phyloP scores from a whole-genome alignment of 768 basidiomycete genomes.

The Pleurotus tuoliensis region DNA sequence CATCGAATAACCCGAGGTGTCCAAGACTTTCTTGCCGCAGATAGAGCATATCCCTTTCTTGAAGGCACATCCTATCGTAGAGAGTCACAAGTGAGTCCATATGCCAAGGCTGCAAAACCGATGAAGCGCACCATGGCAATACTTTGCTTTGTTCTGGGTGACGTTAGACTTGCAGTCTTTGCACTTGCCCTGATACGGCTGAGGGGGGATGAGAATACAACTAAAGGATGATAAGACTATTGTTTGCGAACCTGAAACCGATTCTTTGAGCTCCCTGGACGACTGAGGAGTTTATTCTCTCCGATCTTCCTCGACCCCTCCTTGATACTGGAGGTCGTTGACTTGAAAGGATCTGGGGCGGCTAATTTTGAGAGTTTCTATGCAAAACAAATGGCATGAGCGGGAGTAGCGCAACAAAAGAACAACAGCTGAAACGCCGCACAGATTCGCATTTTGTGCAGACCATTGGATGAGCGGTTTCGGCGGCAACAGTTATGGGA shows the following conservation, averaged over 20 bases:
- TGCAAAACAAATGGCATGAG: slow-evolving; percentile 16
- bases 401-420: slow-evolving; percentile 12
- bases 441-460: slow-evolving; percentile 85
- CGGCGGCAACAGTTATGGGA: background rate
- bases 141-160: slow-evolving; percentile 85
- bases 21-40: slow-evolving; percentile 83
- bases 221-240: slow-evolving; percentile 14
- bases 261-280: slow-evolving; percentile 70
- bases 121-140: slow-evolving; percentile 70
- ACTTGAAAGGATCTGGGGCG: slow-evolving; percentile 82
- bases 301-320: slow-evolving; percentile 77
- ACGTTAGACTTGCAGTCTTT: slow-evolving; percentile 83
- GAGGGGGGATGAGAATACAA: slow-evolving; percentile 13
- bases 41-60: slow-evolving; percentile 85
- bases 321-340: slow-evolving; percentile 71
- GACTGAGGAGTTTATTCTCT: slow-evolving; percentile 77
- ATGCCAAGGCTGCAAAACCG: slow-evolving; percentile 10
- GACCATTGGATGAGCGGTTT: slow-evolving; percentile 52
- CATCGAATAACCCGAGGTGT: slow-evolving; percentile 83
- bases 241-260: slow-evolving; percentile 58
- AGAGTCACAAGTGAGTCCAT: slow-evolving; percentile 4
- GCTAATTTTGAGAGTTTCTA: slow-evolving; percentile 91
- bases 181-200: slow-evolving; percentile 87
- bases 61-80: slow-evolving; percentile 70
- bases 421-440: slow-evolving; percentile 21